Conservation (phyloP, 2,329 filamentous ascomycete species). For the Falciphora oryzae region DNA sequence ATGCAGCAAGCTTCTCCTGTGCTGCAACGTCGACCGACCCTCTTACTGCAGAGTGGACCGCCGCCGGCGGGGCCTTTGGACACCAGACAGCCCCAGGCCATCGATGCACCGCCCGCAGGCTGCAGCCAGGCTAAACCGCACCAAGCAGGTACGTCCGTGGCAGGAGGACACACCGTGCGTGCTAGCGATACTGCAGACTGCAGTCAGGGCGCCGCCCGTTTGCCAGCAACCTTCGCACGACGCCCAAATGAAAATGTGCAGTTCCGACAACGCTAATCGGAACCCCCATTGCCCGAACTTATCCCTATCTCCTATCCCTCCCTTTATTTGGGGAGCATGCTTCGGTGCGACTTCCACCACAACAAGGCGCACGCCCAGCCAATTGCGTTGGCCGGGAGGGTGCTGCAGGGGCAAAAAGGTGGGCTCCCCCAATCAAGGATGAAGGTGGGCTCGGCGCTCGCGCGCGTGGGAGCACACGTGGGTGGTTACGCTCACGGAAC, state of each 20-base stretch:
- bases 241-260: too few relatives aligned
- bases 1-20: background rate
- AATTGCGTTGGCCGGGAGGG: background rate
- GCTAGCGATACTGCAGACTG: background rate
- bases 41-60: background rate
- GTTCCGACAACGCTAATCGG: too few relatives aligned
- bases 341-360: background rate
- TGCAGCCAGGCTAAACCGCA: background rate
- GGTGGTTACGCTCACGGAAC: too few relatives aligned
- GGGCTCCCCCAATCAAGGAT: too few relatives aligned
- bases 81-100: background rate
- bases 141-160: background rate
- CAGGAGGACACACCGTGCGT: background rate
- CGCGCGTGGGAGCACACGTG: too few relatives aligned
- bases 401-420: background rate
- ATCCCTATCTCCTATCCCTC: too few relatives aligned
- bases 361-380: background rate
- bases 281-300: too few relatives aligned
- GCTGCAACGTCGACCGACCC: background rate
- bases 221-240: too few relatives aligned
- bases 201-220: background rate
- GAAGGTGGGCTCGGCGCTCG: too few relatives aligned
- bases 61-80: background rate
- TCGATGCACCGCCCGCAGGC: background rate
- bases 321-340: too few relatives aligned